Conservation (phyloP, 768 basidiomycete species). For the Amanita pseudoporphyria region DNA sequence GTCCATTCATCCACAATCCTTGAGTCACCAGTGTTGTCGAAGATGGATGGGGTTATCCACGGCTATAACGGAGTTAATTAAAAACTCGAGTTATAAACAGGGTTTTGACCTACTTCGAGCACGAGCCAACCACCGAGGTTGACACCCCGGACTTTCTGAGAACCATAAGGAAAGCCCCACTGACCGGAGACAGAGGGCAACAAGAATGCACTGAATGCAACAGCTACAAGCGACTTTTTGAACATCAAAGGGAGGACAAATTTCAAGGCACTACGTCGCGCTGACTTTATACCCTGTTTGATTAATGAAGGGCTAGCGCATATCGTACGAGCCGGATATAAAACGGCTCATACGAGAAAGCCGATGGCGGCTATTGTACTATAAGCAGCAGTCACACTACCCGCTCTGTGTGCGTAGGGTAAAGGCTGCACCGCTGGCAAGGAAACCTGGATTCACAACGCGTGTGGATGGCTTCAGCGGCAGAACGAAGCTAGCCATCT, state of each 20-base stretch:
- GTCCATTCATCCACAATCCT: conserved; percentile 73
- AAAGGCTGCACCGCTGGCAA: too few species aligned
- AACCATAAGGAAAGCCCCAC: conserved; percentile 64
- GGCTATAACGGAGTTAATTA: conserved; percentile 31
- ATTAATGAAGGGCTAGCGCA: too few species aligned
- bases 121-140: conserved; percentile 63
- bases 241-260: conserved; percentile 6
- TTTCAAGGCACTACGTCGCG: too few species aligned
- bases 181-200: conserved; percentile 14
- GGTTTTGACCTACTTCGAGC: conserved; percentile 26
- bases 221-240: conserved; percentile 10
- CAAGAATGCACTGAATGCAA: conserved; percentile 11
- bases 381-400: too few species aligned
- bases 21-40: conserved; percentile 51
- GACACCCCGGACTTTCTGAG: conserved; percentile 69
- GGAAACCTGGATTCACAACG: too few species aligned
- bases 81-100: conserved; percentile 6
- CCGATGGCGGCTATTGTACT: too few species aligned
- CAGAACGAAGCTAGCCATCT: too few species aligned
- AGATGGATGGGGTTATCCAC: conserved; percentile 73
- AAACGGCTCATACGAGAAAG: too few species aligned
- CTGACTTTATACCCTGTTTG: too few species aligned
- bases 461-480: too few species aligned
- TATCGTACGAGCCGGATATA: too few species aligned
- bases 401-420: too few species aligned